These are phyloP conservation scores for Lipomyces kockii DNA, from an alignment of 805 yeast genomes.

Conservation along the genomic window DNA sequence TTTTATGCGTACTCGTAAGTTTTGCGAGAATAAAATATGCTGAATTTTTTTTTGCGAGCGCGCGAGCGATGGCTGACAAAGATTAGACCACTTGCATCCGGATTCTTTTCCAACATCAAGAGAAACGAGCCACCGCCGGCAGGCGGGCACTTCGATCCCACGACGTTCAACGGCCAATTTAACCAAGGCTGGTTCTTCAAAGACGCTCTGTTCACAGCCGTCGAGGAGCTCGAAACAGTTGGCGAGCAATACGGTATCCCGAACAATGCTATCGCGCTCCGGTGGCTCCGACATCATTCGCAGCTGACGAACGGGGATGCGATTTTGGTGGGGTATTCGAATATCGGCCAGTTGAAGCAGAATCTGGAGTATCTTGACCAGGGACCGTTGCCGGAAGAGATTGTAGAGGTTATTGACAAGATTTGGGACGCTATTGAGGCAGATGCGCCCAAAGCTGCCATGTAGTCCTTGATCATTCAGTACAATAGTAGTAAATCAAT, in stretches of 20 bases:
- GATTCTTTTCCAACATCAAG: conserved; percentile 31
- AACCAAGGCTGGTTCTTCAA: conserved; percentile 24
- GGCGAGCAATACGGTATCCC: conserved; percentile 21
- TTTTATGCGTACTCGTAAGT: conserved; percentile 41
- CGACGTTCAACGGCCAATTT: conserved; percentile 22
- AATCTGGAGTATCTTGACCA: conserved; percentile 33
- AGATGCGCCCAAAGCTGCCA: conserved; percentile 34
- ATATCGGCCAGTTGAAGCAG: conserved; percentile 20
- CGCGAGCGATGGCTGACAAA: not conserved
- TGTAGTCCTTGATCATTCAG: not conserved
- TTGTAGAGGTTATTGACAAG: conserved; percentile 36
- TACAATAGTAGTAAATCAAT: not conserved
- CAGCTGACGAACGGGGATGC: conserved; percentile 25
- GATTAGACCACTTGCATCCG: conserved; percentile 26
- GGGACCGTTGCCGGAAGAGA: conserved; percentile 38
- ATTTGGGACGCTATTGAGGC: conserved; percentile 38
- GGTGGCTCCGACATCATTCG: conserved; percentile 34
- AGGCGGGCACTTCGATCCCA: conserved; percentile 28
- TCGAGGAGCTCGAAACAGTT: conserved; percentile 21
- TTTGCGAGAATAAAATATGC: not conserved
- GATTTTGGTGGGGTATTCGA: conserved; percentile 25
- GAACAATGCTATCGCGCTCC: conserved; percentile 29
- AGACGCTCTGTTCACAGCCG: conserved; percentile 25
- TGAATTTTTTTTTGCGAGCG: not conserved
- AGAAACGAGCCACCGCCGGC: conserved; percentile 20